Percentiles rank a stretch among this genome's conserved stretches.
Conservation (phyloP, 345 rosid genomes). For the Eucalyptus pumila region DNA sequence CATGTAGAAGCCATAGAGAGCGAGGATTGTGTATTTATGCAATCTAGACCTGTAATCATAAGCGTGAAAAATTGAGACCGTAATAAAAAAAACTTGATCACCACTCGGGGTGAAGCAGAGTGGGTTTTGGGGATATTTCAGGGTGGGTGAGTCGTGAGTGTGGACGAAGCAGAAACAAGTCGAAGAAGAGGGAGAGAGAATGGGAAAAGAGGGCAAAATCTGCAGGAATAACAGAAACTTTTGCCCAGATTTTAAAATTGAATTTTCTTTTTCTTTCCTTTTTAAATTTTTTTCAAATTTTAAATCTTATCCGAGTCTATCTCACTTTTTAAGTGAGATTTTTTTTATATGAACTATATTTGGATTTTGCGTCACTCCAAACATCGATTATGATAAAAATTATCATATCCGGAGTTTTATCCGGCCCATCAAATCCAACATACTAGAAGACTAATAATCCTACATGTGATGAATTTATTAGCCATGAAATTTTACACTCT, state of each 20-base stretch:
- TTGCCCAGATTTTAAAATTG: too few relatives aligned
- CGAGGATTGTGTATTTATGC: background rate
- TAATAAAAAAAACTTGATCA: background rate
- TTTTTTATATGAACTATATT: too few relatives aligned
- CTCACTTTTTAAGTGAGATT: fast-evolving
- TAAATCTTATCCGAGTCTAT: too few relatives aligned
- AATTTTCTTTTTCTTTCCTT: fast-evolving
- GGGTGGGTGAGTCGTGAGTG: too few relatives aligned
- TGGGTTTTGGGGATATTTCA: too few relatives aligned
- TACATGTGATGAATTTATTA: background rate
- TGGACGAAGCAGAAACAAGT: too few relatives aligned
- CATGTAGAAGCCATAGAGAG: background rate
- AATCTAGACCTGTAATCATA: too few relatives aligned
- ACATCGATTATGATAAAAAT: fast-evolving
- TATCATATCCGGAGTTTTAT: fast-evolving
- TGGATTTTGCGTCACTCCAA: fast-evolving
- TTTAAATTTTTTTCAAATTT: too few relatives aligned
- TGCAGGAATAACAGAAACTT: too few relatives aligned
- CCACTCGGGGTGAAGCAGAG: too few relatives aligned
- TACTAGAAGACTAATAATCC: background rate
- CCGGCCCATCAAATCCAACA: fast-evolving
- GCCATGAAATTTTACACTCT: background rate
- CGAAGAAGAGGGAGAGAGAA: too few relatives aligned
- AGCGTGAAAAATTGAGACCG: background rate
- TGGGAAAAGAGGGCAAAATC: background rate